Evolutionary conservation across 2,329 filamentous ascomycete species (phyloP), one percentile per base, ranked within the genome.

Genomic region (Calonectria crousiana): DNA sequence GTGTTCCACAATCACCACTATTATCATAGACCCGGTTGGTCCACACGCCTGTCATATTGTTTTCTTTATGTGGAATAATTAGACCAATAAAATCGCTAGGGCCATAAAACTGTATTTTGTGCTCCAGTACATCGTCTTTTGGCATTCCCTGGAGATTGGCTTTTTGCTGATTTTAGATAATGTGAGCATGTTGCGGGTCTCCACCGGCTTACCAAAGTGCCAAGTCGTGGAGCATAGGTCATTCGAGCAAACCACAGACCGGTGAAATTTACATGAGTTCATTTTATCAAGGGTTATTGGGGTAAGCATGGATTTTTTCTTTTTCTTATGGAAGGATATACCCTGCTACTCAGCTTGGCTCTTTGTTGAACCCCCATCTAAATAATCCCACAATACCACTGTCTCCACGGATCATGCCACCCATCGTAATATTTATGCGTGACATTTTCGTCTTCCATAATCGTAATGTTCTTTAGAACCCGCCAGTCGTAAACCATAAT

Each of bases 401-500:
- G 83, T 74, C 84, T 82, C 85, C 86, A 88, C 8, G 87, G 86
- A 74, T 86, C 84, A 26, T 77, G 77, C 65, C 81, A 86, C 23
- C 83, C 83, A 58, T 81, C 79, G 72, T 81, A 85, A 47, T 84
- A 82, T 60, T 83, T 84, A 23, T 76, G 76, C 34, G 77, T 78
- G 6, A 84, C 70, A 6, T 53, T 72, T 2, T 77, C 80, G 53
- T 83, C 82, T 69, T 90, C 88, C 53, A 83, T 72, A 41, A 84
- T 84, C 3, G 81, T 82, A 13, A 90, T 78, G 26, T 85, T 83
- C 38, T 84, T 82, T 60, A 90, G 72, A 6, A 89, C 78, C 6
- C 86, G 83, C 87, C 88, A 90, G 76, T 90, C 87, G 68, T 87
- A 88, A 2, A 89, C 83, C 8, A 83, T 82, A 2, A 88, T 83